Evolutionary conservation across 1,284 basidiomycete species (phyloP), one percentile per base, ranked within the genome.

Genomic region (Naganishia albida): DNA sequence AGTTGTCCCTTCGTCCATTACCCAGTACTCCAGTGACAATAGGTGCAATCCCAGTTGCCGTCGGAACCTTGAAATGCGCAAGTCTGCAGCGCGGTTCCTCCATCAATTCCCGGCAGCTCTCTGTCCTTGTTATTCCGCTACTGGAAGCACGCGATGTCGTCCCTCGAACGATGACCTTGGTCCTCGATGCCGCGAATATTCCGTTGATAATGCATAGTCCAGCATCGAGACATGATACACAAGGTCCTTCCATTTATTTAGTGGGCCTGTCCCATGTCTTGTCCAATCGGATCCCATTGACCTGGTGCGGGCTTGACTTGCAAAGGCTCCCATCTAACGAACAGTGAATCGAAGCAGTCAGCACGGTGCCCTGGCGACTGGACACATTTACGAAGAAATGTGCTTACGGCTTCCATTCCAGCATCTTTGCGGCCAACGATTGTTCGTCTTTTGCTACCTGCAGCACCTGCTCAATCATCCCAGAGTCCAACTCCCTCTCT

Each of bases 401-500:
- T 50, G 89, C 92, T 81, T 79, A 99, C 94, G 90, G 86, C 82
- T 97, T 96, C 91, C 92, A 98, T 76, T 95, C 90, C 26, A 88
- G 76, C 89, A 98, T 92, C 81, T 91, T 91, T 43, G 83, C 83
- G 1, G 85, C 89, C 50, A 98, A 81, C 57, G 80, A 82, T 66
- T 91, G 81, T 81, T 99, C 95, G 71, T 90, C 88, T 71, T 88
- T 79, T 3, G 93, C 94, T 80, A 92, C 87, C 72, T 87, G 83
- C 69, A 99, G 57, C n/a, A 74, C 68, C 44, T 72, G 63, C 71
- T 80, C 75, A 23, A 75, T 72, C 67, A 80, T 75, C 2, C 78
- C 76, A 10, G 74, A 73, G 15, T 74, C 72, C 51, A 83, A 76
- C 76, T 86, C 83, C 72, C 82, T 85, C 81, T 96, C 93, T 16